Base-by-base conservation (phyloP, 495 filamentous ascomycete species). In the Hypoxylon lienhwacheense region DNA sequence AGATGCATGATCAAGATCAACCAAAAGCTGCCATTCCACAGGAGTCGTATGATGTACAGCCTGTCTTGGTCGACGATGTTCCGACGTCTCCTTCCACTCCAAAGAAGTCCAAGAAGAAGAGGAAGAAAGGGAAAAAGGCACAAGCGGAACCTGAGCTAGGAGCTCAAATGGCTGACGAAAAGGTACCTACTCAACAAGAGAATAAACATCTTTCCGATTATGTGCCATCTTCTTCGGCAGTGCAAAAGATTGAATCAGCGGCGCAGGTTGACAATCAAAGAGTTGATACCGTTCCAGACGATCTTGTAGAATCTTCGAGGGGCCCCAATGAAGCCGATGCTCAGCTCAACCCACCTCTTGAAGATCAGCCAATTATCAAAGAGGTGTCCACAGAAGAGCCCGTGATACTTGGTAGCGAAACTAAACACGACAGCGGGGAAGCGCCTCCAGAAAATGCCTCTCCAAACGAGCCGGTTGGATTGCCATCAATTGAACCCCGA, bases 81-180 rank as follows among this genome's bases (percentile, higher is more conserved):
- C 25, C 42, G 3, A 15, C n/a, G n/a, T n/a, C n/a, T n/a, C n/a
- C n/a, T n/a, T n/a, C n/a, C n/a, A n/a, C 55, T 20, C 20, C 47
- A 26, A 59, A 60, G 51, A 60, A 59, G 37, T 59, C 47, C 21
- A 59, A 66, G 63, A 59, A 66, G 25, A 55, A 66, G 41, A 56
- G 59, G 35, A 54, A 59, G 42, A 53, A 53, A 34, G 55, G 49
- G 8, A 36, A 62, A 34, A 53, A 53, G 21, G 12, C 35, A 6
- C 59, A 57, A 26, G 14, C 17, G 3, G 5, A 10, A 53, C 33
- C 44, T 5, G 48, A 53, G 33, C 24, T 17, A 3, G 46, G 45
- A 14, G 8, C 34, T 29, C 46, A 47, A 37, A 24, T 12, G 17
- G 7, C 32, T 7, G 24, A 20, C 22, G 47, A 39, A 32, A 41